Conservation (phyloP, 768 basidiomycete genomes). For the Obba rivulosa region DNA sequence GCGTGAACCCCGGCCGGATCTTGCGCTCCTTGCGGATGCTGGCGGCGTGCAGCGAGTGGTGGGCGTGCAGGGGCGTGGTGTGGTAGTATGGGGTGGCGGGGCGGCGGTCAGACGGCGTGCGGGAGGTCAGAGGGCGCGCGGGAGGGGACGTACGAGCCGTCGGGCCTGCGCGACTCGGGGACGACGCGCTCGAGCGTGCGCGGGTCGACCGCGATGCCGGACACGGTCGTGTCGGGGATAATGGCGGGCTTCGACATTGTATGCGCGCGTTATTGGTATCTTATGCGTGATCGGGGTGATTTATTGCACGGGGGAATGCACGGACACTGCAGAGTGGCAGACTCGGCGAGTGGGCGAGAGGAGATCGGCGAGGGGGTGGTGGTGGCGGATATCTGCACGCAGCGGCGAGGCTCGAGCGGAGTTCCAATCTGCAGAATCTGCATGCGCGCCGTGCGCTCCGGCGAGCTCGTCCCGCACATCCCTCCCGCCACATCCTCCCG, state of each 20-base stretch:
- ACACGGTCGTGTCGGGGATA: conserved; percentile 58
- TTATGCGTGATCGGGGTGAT: too few relatives aligned
- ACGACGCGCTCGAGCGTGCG: conserved; percentile 84
- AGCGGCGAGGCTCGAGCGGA: background rate
- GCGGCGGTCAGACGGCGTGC: background rate
- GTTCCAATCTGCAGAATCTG: background rate
- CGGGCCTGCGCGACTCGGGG: conserved; percentile 73
- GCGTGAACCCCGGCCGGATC: conserved; percentile 90
- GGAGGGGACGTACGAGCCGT: conserved; percentile 68
- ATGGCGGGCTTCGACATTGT: conserved; percentile 77
- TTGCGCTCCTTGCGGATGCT: conserved; percentile 86
- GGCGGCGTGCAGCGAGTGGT: conserved; percentile 9
- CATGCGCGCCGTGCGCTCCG: background rate
- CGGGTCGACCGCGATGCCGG: conserved; percentile 85
- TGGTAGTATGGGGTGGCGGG: background rate
- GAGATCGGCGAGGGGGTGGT: background rate
- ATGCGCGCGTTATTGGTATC: background rate
- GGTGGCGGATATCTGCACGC: background rate
- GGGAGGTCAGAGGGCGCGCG: background rate
- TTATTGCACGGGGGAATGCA: too few relatives aligned
- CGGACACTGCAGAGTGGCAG: too few relatives aligned
- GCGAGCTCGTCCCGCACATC: background rate
- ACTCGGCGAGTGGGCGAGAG: background rate
- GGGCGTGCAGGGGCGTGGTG: background rate
- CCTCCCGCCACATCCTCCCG: too few relatives aligned